Percentiles rank a stretch among this genome's conserved stretches.
These are phyloP conservation scores for Clonostachys sp. DNA, from an alignment of 2,329 filamentous ascomycete species.

Conservation along the genomic window DNA sequence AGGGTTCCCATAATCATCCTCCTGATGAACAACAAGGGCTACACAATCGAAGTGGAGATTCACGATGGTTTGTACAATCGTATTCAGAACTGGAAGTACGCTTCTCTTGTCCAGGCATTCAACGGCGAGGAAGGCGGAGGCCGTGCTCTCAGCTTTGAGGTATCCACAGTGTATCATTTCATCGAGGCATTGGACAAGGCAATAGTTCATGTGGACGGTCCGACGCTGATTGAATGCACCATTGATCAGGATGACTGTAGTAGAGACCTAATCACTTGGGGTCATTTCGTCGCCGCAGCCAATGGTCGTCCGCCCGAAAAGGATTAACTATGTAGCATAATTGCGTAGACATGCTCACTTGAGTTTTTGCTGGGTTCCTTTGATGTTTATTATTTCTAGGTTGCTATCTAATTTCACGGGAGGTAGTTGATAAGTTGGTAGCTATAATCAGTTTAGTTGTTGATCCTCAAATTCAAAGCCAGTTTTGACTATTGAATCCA, in stretches of 20 bases:
- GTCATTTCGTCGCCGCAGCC: slow-evolving; percentile 5
- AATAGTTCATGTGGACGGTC: slow-evolving; percentile 3
- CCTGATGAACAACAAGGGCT: slow-evolving; percentile 21
- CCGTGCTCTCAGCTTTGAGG: slow-evolving; percentile 3
- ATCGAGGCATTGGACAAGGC: slow-evolving; percentile 1
- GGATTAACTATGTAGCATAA: too few relatives aligned
- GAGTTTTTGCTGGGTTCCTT: too few relatives aligned
- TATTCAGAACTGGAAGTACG: slow-evolving; percentile 23
- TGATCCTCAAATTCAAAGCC: too few relatives aligned
- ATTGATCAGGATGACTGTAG: slow-evolving; percentile 6
- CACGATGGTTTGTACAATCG: slow-evolving; percentile 24
- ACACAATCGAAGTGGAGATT: slow-evolving; percentile 31
- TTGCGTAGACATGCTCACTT: too few relatives aligned
- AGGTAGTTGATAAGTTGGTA: too few relatives aligned
- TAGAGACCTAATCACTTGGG: slow-evolving; percentile 6
- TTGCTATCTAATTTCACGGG: too few relatives aligned
- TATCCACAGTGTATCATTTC: slow-evolving; percentile 1
- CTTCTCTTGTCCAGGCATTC: slow-evolving; percentile 16
- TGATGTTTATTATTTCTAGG: too few relatives aligned
- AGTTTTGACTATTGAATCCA: too few relatives aligned
- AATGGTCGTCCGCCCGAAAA: neutral
- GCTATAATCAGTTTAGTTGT: too few relatives aligned
- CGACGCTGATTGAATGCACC: slow-evolving; percentile 3
- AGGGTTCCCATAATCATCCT: slow-evolving; percentile 6
- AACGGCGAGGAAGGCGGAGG: slow-evolving; percentile 2